Evolutionary conservation across 768 basidiomycete genomes (phyloP), one percentile per base, ranked within the genome.

Genomic region (Boletus rubroflammeus): DNA sequence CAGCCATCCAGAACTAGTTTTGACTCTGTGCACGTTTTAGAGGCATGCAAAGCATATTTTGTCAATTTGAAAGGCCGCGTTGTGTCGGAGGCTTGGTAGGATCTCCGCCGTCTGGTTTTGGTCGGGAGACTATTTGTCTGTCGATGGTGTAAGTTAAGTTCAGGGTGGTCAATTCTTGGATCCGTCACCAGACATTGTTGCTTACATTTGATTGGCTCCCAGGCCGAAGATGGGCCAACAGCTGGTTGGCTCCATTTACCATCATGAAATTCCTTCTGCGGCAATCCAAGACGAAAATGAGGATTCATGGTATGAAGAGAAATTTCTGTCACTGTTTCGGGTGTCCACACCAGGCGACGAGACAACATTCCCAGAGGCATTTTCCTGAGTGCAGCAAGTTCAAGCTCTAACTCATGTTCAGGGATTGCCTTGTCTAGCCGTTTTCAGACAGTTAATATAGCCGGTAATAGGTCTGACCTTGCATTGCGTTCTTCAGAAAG

Each of bases 41-140:
- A 61, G 57, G 65, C 65, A 66, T 60, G 66, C 61, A 60, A 45
- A 35, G 39, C 34, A 26, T 57, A 54, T 46, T 46, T 32, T 43
- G 46, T 45, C 43, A 40, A 45, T 51, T 66, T 58, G 44, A 55
- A 67, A 68, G 61, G 39, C 65, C 63, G 63, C 65, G 54, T 62
- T 60, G 43, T 55, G 51, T 55, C 56, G 44, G 57, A 54, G 44
- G 55, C 35, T 38, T 47, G 51, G 50, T 19, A 39, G 29, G 61
- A 63, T 67, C 62, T 64, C 62, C 64, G 62, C 64, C 51, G 46
- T 56, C 64, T 64, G 43, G 46, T 66, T 65, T 53, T 51, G 58
- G 56, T 50, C 47, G 60, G 19, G 11, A 41, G 31, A 50, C 44
- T 60, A 7, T 54, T 50, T 50, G 63, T 53, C 53, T 51, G 50